Percentiles rank a stretch among this genome's conserved stretches.
These are phyloP conservation scores for Fusarium haematococcum DNA, from an alignment of 2,329 filamentous ascomycete species.

Conservation along the genomic window DNA sequence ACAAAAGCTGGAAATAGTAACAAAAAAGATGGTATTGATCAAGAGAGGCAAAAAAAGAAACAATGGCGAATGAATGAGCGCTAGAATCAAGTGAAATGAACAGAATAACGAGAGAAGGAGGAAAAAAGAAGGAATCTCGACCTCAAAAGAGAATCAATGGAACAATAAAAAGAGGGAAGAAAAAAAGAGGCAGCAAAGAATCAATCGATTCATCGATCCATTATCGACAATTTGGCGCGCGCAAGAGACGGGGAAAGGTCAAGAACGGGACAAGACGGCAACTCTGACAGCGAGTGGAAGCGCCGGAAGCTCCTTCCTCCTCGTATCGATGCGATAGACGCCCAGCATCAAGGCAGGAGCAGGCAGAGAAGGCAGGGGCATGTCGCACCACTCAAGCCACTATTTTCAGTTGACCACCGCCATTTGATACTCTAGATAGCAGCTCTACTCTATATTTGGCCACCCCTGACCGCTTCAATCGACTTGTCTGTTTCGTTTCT, in stretches of 20 bases:
- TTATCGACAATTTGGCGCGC: conserved; percentile 29
- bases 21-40: neutral
- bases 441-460: conserved; percentile 31
- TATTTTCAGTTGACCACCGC: conserved; percentile 36
- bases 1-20: neutral
- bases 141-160: neutral
- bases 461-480: conserved; percentile 6
- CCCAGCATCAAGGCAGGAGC: neutral
- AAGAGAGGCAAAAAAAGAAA: conserved; percentile 4
- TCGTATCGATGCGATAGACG: conserved; percentile 14
- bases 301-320: neutral
- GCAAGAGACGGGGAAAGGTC: conserved; percentile 9
- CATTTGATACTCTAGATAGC: neutral
- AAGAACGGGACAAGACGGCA: neutral
- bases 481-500: conserved; percentile 7
- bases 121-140: neutral
- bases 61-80: conserved; percentile 16
- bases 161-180: conserved; percentile 9
- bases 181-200: neutral
- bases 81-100: conserved; percentile 8
- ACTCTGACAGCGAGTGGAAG: neutral
- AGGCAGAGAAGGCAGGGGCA: conserved; percentile 30
- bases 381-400: conserved; percentile 38
- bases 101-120: conserved; percentile 12
- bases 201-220: conserved; percentile 4